Evolutionary conservation across 208 protist species (phyloP).

Genomic region (Leishmania braziliensis): DNA sequence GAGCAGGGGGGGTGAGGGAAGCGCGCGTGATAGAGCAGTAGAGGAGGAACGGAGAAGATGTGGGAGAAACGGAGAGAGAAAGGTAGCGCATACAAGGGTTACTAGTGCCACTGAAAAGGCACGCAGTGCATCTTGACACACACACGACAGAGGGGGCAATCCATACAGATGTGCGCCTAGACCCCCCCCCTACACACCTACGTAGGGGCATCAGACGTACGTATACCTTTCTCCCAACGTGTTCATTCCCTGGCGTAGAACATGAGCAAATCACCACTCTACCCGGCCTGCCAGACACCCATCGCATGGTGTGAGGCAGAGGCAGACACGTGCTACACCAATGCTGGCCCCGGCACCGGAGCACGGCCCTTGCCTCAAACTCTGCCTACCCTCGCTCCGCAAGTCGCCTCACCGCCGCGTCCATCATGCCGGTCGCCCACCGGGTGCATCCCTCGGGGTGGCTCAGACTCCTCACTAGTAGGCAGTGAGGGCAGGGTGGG

Average conservation of each 20-base stretch:
- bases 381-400: background rate
- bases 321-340: background rate
- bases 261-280: background rate
- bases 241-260: background rate
- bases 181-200: background rate
- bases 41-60: background rate
- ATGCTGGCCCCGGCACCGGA: background rate
- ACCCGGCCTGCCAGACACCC: background rate
- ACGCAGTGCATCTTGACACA: background rate
- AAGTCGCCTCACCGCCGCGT: background rate
- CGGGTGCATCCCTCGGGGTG: background rate
- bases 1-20: background rate
- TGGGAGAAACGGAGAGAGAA: too few relatives aligned
- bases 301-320: background rate
- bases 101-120: background rate
- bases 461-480: too few relatives aligned
- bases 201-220: too few relatives aligned
- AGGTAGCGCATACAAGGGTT: background rate
- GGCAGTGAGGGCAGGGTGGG: background rate
- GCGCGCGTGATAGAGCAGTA: background rate
- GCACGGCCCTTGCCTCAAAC: background rate
- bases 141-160: background rate
- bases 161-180: background rate
- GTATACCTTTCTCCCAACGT: background rate
- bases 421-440: background rate